A percentile compares a stretch with the other conserved stretches of the same genome.
Evolutionary conservation across 345 rosid genomes (phyloP).

Genomic region (Brassica cretica): DNA sequence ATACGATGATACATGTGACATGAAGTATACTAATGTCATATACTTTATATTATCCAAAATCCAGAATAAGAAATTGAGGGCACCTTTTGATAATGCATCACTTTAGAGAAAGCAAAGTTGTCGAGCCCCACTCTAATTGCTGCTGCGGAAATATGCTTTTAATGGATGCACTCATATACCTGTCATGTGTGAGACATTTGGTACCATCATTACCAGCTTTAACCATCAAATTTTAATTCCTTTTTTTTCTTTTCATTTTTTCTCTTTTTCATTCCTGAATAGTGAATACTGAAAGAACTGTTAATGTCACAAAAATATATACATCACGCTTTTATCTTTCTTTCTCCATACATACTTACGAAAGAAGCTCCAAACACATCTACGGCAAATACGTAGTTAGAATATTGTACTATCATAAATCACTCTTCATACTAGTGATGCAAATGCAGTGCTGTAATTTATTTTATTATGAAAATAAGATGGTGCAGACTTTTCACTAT

Average conservation of each 20-base stretch:
- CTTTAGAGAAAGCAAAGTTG: constrained; percentile 37
- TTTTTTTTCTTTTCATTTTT: not conserved
- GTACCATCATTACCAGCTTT: constrained; percentile 40
- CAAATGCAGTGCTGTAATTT: not conserved
- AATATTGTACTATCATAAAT: not conserved
- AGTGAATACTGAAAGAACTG: not conserved
- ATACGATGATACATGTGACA: not conserved
- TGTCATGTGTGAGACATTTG: constrained; percentile 41
- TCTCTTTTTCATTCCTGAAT: not conserved
- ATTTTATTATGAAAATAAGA: not conserved
- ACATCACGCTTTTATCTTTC: not conserved
- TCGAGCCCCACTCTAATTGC: constrained; percentile 42
- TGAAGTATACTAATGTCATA: not conserved
- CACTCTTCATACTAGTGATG: not conserved
- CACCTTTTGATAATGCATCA: constrained; percentile 31
- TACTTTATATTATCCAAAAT: constrained; percentile 21
- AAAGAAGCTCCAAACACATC: not conserved
- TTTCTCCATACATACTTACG: not conserved
- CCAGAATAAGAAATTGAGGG: not conserved
- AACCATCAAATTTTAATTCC: constrained; percentile 20
- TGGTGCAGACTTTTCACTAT: not conserved
- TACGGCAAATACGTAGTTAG: not conserved
- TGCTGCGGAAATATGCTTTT: constrained; percentile 19
- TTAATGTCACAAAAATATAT: not conserved
- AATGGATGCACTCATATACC: constrained; percentile 40